Percentiles rank a stretch among this genome's conserved stretches.
phyloP scores from a whole-genome alignment of 75 land plant species.

The Cunninghamia lanceolata region DNA sequence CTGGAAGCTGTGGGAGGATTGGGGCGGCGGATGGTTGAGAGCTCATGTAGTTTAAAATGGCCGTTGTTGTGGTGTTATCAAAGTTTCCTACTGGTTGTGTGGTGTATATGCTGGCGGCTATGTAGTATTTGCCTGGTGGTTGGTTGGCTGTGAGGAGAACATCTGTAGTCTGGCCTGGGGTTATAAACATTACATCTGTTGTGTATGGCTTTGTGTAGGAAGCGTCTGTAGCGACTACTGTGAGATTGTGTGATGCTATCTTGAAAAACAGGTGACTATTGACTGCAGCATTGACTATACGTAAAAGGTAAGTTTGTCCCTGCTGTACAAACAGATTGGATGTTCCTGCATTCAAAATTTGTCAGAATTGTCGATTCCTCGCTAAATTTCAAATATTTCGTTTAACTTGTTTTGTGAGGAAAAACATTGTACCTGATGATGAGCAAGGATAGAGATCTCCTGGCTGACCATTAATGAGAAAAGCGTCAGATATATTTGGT shows the following conservation, averaged over 20 bases:
- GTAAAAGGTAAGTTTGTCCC: slow-evolving; percentile 27
- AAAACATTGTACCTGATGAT: too few species aligned
- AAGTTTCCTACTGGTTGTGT: background rate
- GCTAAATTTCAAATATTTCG: background rate
- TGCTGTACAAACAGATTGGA: slow-evolving; percentile 13
- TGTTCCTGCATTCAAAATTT: background rate
- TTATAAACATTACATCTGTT: slow-evolving; percentile 12
- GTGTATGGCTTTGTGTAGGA: slow-evolving; percentile 20
- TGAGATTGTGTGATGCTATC: slow-evolving; percentile 29
- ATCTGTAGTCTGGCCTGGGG: slow-evolving; percentile 31
- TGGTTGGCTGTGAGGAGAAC: slow-evolving; percentile 28
- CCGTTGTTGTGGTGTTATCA: slow-evolving; percentile 14
- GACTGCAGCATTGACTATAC: slow-evolving; percentile 31
- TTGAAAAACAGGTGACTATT: slow-evolving; percentile 18
- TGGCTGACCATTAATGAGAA: too few species aligned
- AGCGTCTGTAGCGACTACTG: slow-evolving; percentile 24
- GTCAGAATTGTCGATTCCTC: background rate
- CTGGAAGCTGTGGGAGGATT: slow-evolving; percentile 12
- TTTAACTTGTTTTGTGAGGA: background rate
- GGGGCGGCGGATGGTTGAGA: background rate
- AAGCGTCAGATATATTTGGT: too few species aligned
- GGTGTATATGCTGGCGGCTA: slow-evolving; percentile 13
- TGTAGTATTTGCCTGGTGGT: slow-evolving; percentile 21
- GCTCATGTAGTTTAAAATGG: slow-evolving; percentile 3
- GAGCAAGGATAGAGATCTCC: too few species aligned